phyloP scores from a whole-genome alignment of 768 basidiomycete species.

The Cystobasidium onofrii region DNA sequence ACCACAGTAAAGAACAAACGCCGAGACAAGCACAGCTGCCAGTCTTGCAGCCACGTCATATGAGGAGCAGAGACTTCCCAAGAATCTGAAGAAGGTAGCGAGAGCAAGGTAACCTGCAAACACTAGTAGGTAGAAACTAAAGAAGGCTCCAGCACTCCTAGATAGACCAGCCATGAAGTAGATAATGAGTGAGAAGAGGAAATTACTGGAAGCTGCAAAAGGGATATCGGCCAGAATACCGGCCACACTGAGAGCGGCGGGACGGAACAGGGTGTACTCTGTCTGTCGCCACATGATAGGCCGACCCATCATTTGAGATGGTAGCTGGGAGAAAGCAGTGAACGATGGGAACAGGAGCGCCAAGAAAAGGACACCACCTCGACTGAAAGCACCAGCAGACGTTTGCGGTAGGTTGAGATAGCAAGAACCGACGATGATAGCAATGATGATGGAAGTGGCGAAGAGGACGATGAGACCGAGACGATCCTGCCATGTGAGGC shows the following conservation, averaged over 20 bases:
- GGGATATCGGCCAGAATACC: slow-evolving; percentile 48
- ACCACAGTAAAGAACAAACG: slow-evolving; percentile 57
- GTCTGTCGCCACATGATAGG: slow-evolving; percentile 54
- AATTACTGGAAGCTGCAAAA: slow-evolving; percentile 38
- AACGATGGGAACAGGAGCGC: slow-evolving; percentile 50
- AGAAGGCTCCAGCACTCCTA: slow-evolving; percentile 50
- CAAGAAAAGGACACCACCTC: slow-evolving; percentile 70
- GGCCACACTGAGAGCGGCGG: slow-evolving; percentile 47
- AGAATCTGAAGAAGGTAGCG: slow-evolving; percentile 74
- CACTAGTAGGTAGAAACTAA: slow-evolving; percentile 54
- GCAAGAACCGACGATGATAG: slow-evolving; percentile 38
- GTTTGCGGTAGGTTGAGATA: slow-evolving; percentile 66
- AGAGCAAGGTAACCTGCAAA: slow-evolving; percentile 58
- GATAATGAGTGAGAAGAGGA: slow-evolving; percentile 46
- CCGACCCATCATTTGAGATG: slow-evolving; percentile 66
- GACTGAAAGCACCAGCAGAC: slow-evolving; percentile 74
- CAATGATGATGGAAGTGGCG: slow-evolving; percentile 55
- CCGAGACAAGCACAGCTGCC: slow-evolving; percentile 62
- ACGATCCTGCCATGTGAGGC: slow-evolving; percentile 58
- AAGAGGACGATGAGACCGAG: slow-evolving; percentile 70
- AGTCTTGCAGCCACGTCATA: slow-evolving; percentile 58
- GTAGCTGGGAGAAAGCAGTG: slow-evolving; percentile 53
- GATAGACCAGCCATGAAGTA: slow-evolving; percentile 49
- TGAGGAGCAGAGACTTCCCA: slow-evolving; percentile 53
- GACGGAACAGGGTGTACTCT: slow-evolving; percentile 49